Evolutionary conservation across 2,329 filamentous ascomycete genomes (phyloP), one percentile per base, ranked within the genome.

Genomic region (Fusarium sororula): DNA sequence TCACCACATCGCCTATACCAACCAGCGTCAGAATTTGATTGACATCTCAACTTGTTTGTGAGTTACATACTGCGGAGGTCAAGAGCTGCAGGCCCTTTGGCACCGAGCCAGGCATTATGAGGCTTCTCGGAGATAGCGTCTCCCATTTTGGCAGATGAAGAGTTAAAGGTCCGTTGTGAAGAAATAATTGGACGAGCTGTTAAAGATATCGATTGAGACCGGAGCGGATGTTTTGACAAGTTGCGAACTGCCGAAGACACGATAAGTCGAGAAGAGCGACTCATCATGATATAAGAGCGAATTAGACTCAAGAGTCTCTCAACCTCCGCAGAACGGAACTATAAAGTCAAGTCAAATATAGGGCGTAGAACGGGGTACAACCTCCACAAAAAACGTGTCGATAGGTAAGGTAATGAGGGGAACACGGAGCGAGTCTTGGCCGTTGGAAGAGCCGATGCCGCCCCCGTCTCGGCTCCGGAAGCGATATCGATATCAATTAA

Each of bases 1-100:
- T 97, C 82, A 87, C 84, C 30, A 84, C 84, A 77, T 89, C 87
- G 70, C 87, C 87, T 74, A 13, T 13, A 48, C 10, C 6, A 30
- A 11, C n/a, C 18, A 50, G 7, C 28, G 28, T 64, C 18, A 63
- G 87, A 26, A 11, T 20, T 53, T 17, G 28, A 32, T 56, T 17
- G 32, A 28, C 6, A 13, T 20, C 9, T 39, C 17, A 3, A 17
- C 5, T 22, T 2, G n/a, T n/a, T 35, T 12, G 20, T 3, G 32
- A 24, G 28, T 20, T 14, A 70, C 82, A 74, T 74, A 85, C 84
- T 85, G 67, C 84, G 78, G 35, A 85, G 73, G 65, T 85, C 84
- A 59, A 83, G 80, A 20, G 80, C 81, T 15, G 82, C 83, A 14
- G 83, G 75, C 28, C 83, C 82, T 41, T 82, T 79, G 59, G 78